Base-by-base conservation (phyloP, 176 grass and related monocot genomes). In the Aegilops sharonensis region DNA sequence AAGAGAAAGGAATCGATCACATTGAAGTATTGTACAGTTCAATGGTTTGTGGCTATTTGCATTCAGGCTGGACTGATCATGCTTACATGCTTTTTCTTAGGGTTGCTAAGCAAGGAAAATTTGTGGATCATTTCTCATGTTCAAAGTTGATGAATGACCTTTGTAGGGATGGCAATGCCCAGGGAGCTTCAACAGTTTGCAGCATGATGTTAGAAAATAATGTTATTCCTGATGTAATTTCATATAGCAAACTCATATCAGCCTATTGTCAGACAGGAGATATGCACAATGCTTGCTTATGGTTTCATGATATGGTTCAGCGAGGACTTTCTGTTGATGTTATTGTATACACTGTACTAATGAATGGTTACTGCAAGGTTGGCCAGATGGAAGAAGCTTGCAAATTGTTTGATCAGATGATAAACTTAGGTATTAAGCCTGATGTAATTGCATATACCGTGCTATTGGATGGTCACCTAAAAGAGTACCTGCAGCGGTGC, bases 1-100 rank as follows among this genome's bases (percentile, higher is more conserved):
- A 83, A 88, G 73, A 95, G 70, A 92, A 77, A 57, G 79, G 74
- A 31, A 79, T 88, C 65, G 83, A 83, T 52, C 42, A 57, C 62
- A 89, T 86, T 89, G 89, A 84, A 68, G 65, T 86, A 39, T 20
- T 93, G 77, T 93, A 88, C 56, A 95, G 95, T 88, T 80, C 93
- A 39, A 98, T 98, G 93, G 87, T 98, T 60, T 92, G 80, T 83
- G 95, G 95, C 39, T 98, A 95, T 88, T 86, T 98, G 79, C 64
- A 85, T 67, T 91, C 70, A 15, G 87, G 85, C n/a, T 91, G 78
- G 77, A 92, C 83, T 24, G 81, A 81, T 61, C 66, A 91, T 89
- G 93, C 95, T 81, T 88, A 89, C 45, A 40, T 69, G 66, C 70
- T 95, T 83, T 95, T 98, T 81, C 34, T 83, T 77, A 93, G 80